phyloP scores from a whole-genome alignment of 1,139 yeast genomes.

The Geotrichum fermentans region DNA sequence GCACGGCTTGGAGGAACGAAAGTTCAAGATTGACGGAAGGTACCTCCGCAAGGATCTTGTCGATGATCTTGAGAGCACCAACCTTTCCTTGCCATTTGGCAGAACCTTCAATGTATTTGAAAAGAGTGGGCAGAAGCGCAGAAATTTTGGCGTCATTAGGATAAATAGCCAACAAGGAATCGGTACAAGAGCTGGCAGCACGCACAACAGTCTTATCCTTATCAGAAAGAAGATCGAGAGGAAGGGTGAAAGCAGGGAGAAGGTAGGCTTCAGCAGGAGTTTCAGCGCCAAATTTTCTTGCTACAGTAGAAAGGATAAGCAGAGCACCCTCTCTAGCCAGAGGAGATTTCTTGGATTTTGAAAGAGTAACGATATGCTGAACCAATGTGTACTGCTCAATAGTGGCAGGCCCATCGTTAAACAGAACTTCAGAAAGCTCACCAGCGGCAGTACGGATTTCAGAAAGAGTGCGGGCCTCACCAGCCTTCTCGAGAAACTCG shows the following conservation, averaged over 20 bases:
- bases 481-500: slow-evolving; percentile 52
- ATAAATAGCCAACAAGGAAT: slow-evolving; percentile 60
- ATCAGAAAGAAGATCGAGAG: slow-evolving; percentile 70
- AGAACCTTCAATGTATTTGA: slow-evolving; percentile 64
- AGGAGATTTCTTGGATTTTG: slow-evolving; percentile 69
- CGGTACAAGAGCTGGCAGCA: slow-evolving; percentile 58
- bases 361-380: slow-evolving; percentile 58
- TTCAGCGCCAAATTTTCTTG: slow-evolving; percentile 54
- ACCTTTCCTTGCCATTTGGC: slow-evolving; percentile 93
- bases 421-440: slow-evolving; percentile 48
- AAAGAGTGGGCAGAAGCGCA: slow-evolving; percentile 55
- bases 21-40: slow-evolving; percentile 83
- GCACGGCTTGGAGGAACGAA: slow-evolving; percentile 72
- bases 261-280: slow-evolving; percentile 69
- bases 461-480: slow-evolving; percentile 53
- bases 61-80: slow-evolving; percentile 69
- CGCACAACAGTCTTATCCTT: slow-evolving; percentile 82
- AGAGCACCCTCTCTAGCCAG: slow-evolving; percentile 72
- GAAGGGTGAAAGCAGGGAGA: slow-evolving; percentile 48
- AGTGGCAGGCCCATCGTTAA: slow-evolving; percentile 45
- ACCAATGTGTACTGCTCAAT: slow-evolving; percentile 62
- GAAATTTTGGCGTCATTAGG: slow-evolving; percentile 79
- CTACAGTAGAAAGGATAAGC: slow-evolving; percentile 62
- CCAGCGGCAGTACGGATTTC: slow-evolving; percentile 64
- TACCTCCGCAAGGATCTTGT: slow-evolving; percentile 68